A percentile compares a stretch with the other conserved stretches of the same genome.
These are phyloP conservation scores for Iberis pinnata DNA, from an alignment of 345 rosid species.

Conservation along the genomic window DNA sequence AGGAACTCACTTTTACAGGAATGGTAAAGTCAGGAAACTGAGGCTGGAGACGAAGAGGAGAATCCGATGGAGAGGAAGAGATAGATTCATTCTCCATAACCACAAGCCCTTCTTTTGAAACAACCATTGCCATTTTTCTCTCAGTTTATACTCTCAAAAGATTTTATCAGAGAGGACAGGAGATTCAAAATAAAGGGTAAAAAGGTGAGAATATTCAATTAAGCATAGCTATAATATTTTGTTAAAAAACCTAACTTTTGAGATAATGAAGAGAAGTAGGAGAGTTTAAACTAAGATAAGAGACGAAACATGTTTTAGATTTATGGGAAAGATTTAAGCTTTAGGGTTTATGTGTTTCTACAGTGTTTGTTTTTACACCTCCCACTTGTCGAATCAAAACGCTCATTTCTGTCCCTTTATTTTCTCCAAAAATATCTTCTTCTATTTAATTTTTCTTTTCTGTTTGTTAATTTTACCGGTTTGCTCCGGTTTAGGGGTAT, in stretches of 20 bases:
- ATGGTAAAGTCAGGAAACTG: conserved; percentile 54
- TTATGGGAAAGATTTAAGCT: no score
- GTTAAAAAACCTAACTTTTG: background rate
- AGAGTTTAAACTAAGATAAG: no score
- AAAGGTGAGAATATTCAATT: conserved; percentile 18
- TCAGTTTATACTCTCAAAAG: background rate
- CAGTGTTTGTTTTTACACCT: no score
- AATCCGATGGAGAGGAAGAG: no score
- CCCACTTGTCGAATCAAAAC: no score
- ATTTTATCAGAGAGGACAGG: conserved; percentile 9
- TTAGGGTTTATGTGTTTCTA: no score
- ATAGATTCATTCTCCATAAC: conserved; percentile 40
- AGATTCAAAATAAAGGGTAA: conserved; percentile 21
- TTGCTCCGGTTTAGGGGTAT: background rate
- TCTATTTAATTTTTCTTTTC: no score
- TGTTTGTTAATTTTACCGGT: no score
- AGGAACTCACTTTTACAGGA: conserved; percentile 38
- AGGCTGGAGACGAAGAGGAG: conserved; percentile 47
- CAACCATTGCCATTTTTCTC: conserved; percentile 42
- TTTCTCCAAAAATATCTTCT: no score
- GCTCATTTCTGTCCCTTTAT: no score
- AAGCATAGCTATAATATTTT: background rate
- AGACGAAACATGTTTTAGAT: no score
- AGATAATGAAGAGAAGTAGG: conserved; percentile 7
- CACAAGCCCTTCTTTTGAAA: conserved; percentile 58